Percentiles rank a stretch among this genome's conserved stretches.
Evolutionary conservation across 2,329 filamentous ascomycete species (phyloP).

Genomic region (Trichophyton equinum): DNA sequence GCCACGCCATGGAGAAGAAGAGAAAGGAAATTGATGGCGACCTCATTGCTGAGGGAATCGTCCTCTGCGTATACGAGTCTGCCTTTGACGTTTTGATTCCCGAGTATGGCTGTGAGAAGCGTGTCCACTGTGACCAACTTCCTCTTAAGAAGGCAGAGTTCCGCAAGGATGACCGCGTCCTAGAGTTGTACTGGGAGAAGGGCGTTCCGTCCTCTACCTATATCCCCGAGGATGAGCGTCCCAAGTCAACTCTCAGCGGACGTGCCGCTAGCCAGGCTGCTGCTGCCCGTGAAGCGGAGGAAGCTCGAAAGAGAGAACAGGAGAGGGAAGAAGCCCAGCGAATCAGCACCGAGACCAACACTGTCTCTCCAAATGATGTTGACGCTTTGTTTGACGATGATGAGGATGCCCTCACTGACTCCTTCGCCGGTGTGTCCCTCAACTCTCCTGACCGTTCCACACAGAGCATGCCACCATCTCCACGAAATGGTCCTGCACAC

Average conservation of each 20-base stretch:
- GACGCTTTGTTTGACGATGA: constrained; percentile 95
- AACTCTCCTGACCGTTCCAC: constrained; percentile 65
- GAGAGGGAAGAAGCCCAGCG: constrained; percentile 84
- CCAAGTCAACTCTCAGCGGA: constrained; percentile 64
- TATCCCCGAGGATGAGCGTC: constrained; percentile 90
- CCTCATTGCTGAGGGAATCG: constrained; percentile 87
- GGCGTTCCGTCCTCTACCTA: constrained; percentile 92
- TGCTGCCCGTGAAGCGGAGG: constrained; percentile 67
- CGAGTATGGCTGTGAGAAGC: constrained; percentile 98
- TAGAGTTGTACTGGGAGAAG: constrained; percentile 99
- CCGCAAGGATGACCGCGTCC: constrained; percentile 83
- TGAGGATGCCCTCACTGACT: constrained; percentile 69
- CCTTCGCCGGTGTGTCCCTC: constrained; percentile 81
- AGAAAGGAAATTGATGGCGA: constrained; percentile 78
- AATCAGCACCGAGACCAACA: constrained; percentile 88
- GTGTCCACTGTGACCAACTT: constrained; percentile 95
- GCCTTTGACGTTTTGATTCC: constrained; percentile 97
- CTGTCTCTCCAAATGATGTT: constrained; percentile 82
- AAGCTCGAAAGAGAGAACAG: constrained; percentile 65
- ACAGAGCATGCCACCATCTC: constrained; percentile 89
- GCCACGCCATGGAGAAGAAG: constrained; percentile 88
- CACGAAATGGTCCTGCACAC: constrained; percentile 57
- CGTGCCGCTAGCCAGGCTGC: constrained; percentile 63
- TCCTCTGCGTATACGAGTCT: constrained; percentile 94
- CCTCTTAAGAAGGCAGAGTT: constrained; percentile 98